These are phyloP conservation scores for Ajuga reptans DNA, from an alignment of 305 asterid species.

Conservation along the genomic window DNA sequence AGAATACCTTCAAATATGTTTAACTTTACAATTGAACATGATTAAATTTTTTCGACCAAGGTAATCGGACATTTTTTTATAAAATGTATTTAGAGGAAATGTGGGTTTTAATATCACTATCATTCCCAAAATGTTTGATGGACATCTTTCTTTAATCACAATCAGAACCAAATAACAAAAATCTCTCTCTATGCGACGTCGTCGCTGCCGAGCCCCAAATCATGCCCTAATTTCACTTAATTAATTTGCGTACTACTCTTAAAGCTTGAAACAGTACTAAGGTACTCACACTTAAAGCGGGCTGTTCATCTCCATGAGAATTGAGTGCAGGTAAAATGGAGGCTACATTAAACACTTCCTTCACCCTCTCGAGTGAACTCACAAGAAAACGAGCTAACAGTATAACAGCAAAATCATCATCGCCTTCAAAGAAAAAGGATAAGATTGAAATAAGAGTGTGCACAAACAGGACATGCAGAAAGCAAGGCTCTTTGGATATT, in stretches of 20 bases:
- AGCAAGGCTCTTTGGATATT: conserved; percentile 67
- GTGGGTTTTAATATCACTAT: too few relatives aligned
- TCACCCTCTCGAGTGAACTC: conserved; percentile 6
- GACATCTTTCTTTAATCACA: too few relatives aligned
- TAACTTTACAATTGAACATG: too few relatives aligned
- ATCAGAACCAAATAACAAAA: too few relatives aligned
- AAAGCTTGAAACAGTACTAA: neutral
- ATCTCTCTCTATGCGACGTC: conserved; percentile 14
- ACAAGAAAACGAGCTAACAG: conserved; percentile 1
- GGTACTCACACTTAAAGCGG: neutral
- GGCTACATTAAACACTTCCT: neutral
- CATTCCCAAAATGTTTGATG: too few relatives aligned
- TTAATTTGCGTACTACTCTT: conserved; percentile 13
- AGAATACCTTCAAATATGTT: too few relatives aligned
- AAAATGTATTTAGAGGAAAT: too few relatives aligned
- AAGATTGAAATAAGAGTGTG: conserved; percentile 58
- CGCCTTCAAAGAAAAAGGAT: conserved; percentile 19
- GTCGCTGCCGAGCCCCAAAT: conserved; percentile 15
- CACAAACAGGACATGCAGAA: conserved; percentile 64
- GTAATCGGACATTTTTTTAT: too few relatives aligned
- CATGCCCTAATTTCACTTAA: conserved; percentile 20
- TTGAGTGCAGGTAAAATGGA: conserved; percentile 22
- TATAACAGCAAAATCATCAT: conserved; percentile 16
- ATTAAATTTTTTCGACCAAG: too few relatives aligned
- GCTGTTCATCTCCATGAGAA: neutral